Evolutionary conservation across 768 basidiomycete genomes (phyloP).

Genomic region (Lactifluus rugatus): DNA sequence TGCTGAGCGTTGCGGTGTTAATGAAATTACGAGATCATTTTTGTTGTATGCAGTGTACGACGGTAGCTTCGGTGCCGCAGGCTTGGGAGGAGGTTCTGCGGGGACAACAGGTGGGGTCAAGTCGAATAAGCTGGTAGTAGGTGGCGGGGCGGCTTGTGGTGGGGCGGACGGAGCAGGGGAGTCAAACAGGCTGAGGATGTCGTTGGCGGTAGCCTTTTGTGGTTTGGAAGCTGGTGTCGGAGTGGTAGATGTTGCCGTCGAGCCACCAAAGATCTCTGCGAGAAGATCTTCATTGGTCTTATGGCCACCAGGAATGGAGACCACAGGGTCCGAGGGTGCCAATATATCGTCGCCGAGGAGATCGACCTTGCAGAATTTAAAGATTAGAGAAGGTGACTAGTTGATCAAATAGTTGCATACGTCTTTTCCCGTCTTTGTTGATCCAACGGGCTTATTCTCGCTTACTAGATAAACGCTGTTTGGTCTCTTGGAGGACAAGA

Average conservation of each 20-base stretch:
- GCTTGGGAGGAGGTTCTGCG: slow-evolving; percentile 25
- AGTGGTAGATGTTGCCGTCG: slow-evolving; percentile 28
- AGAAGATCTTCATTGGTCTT: slow-evolving; percentile 79
- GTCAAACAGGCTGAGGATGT: slow-evolving; percentile 86
- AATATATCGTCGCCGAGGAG: slow-evolving; percentile 71
- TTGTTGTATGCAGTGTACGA: slow-evolving; percentile 87
- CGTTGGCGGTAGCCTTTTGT: slow-evolving; percentile 59
- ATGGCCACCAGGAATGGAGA: slow-evolving; percentile 33
- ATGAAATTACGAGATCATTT: slow-evolving; percentile 78
- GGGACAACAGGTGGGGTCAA: slow-evolving; percentile 22
- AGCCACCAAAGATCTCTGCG: slow-evolving; percentile 81
- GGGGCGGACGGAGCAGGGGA: slow-evolving; percentile 30
- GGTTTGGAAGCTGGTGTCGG: slow-evolving; percentile 30
- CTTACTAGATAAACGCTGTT: slow-evolving; percentile 46
- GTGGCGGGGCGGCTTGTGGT: slow-evolving; percentile 25
- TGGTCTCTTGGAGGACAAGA: not conserved
- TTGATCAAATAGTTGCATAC: slow-evolving; percentile 27
- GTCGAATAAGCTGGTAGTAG: slow-evolving; percentile 6
- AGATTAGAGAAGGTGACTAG: not conserved
- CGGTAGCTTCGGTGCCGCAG: slow-evolving; percentile 44
- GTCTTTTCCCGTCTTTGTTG: slow-evolving; percentile 69
- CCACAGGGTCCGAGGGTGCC: slow-evolving; percentile 29
- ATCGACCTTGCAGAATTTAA: slow-evolving; percentile 38
- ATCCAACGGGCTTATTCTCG: slow-evolving; percentile 94
- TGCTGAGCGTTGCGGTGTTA: slow-evolving; percentile 79